Evolutionary conservation across 2,329 filamentous ascomycete genomes (phyloP).

Genomic region (Huntiella savannae): DNA sequence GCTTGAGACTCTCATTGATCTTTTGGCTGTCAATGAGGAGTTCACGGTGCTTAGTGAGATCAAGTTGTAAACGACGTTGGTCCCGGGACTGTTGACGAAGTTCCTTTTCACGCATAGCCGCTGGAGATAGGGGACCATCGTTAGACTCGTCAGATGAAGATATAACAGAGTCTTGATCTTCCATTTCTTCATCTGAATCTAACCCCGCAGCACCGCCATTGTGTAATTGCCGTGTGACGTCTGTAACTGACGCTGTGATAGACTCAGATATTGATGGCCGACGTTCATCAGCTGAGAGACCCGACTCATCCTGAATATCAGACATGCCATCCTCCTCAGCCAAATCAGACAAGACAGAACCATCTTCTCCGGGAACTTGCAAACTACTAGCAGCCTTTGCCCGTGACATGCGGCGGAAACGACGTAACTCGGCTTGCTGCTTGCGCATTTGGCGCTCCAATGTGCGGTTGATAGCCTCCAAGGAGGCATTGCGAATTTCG

Average conservation of each 20-base stretch:
- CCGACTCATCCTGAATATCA: conserved; percentile 2
- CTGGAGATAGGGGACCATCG: conserved; percentile 22
- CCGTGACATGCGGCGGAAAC: conserved; percentile 70
- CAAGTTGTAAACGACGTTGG: conserved; percentile 64
- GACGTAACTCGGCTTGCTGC: conserved; percentile 70
- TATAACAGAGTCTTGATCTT: conserved; percentile 28
- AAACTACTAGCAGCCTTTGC: conserved; percentile 31
- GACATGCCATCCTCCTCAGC: conserved; percentile 24
- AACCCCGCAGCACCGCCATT: conserved; percentile 26
- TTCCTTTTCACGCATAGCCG: conserved; percentile 23
- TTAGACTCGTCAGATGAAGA: conserved; percentile 30
- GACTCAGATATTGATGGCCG: no score
- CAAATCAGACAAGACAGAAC: conserved; percentile 28
- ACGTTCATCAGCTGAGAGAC: conserved; percentile 2
- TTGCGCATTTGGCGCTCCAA: conserved; percentile 81
- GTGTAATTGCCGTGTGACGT: conserved; percentile 23
- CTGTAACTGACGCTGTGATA: conserved; percentile 18
- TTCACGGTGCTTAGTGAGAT: conserved; percentile 76
- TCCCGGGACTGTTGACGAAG: conserved; percentile 47
- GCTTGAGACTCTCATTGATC: conserved; percentile 84
- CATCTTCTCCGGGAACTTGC: conserved; percentile 25
- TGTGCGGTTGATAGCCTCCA: conserved; percentile 86
- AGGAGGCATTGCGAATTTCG: conserved; percentile 87
- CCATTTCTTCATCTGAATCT: conserved; percentile 23
- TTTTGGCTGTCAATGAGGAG: conserved; percentile 78